Evolutionary conservation across 1,284 basidiomycete genomes (phyloP), one percentile per base, ranked within the genome.

Genomic region (Fistulinella staudtii): DNA sequence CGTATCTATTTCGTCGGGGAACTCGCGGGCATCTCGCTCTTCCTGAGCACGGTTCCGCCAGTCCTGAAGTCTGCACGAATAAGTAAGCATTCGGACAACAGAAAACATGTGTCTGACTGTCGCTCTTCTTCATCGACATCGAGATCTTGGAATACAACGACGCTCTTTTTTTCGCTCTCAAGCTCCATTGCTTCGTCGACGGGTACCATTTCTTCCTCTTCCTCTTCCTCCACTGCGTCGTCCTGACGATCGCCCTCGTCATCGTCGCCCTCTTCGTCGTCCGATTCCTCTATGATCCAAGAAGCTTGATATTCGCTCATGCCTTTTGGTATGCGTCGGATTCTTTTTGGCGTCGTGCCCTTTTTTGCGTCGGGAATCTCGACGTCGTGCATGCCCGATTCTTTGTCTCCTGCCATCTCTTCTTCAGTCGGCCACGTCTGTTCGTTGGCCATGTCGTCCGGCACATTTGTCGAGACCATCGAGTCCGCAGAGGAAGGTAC

Each of bases 341-440:
- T 78, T n/a, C 69, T 66, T 65, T 79, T 87, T 2, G 84, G 84
- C 9, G 85, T 90, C 2, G 85, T 85, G 1, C 82, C 82, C 14
- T 69, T 70, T 39, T 59, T 65, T 1, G 84, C 84, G 47, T 85
- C 81, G 2, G 87, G 85, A n/a, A 86, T 60, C 8, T n/a, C n/a
- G n/a, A 64, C 53, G 11, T 50, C 48, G 2, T 45, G 39, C 38
- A 46, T 43, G 7, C 43, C 43, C 49, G 64, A 59, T 49, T 70
- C 61, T 22, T 70, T 66, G 3, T 47, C 67, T 4, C 65, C 71
- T 4, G 72, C 73, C 83, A 99, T 90, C 64, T 98, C 95, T 55
- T 98, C 95, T 63, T 98, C 93, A 0, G 93, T 97, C 0, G 95
- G 95, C 94, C 95, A 98, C 0, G 95, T 99, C 67, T 99, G 95